Base-by-base conservation (phyloP, 495 filamentous ascomycete species). In the Hypoxylon lenormandii region DNA sequence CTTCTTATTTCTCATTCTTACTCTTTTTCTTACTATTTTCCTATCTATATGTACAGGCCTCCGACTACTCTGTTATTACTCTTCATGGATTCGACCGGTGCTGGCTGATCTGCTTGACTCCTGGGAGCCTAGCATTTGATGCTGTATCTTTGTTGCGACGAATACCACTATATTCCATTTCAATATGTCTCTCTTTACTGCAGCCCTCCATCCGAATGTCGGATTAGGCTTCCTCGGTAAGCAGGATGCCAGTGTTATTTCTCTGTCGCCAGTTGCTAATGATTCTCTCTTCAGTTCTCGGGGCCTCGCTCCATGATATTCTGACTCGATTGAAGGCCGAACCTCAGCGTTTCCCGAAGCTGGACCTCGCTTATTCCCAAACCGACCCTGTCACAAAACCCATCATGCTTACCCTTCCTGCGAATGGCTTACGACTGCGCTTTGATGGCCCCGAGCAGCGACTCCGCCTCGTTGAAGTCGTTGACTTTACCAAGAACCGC, bases 381-480 rank as follows among this genome's bases (percentile, higher is more conserved):
- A 77, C 79, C 13, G 80, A 90, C 12, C 95, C 95, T 23, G 82
- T 97, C 8, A 80, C 74, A n/a, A 83, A 87, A 4, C 91, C 92
- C 0, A 83, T 97, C 18, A 75, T 91, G 33, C 73, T 98, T 26
- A 84, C 81, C 37, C 86, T 97, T 10, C 91, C 93, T 8, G 83
- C 84, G 5, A 97, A 97, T 78, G 95, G 95, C 16, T 70, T 98
- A 22, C 91, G 94, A 11, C 80, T 98, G 49, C 92, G 91, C 22
- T 98, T 98, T 71, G 95, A 98, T 74, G 95, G 94, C 0, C 89
- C 92, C 2, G 93, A 97, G 71, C 95, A 98, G 79, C 86, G 94
- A 42, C 82, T 98, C 13, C 90, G 95, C 1, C 77, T 98, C 50
- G 92, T 98, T 72, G 95, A 98, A 77, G 85, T 97, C 16, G 78